phyloP scores from a whole-genome alignment of 805 yeast species.

The Lipomyces starkeyi region DNA sequence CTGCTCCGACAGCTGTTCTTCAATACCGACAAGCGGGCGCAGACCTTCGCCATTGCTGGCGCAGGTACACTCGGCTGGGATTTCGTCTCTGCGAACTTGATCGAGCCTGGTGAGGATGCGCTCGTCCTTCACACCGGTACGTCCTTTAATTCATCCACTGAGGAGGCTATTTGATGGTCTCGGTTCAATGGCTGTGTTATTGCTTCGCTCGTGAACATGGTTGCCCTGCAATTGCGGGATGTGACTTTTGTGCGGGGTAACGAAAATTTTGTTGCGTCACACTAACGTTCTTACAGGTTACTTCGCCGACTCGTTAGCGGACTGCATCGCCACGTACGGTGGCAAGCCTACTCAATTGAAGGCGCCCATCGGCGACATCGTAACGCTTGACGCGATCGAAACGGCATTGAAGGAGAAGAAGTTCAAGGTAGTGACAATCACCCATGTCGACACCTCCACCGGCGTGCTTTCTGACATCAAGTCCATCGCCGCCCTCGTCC shows the following conservation, averaged over 20 bases:
- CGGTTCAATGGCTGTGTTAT: background rate
- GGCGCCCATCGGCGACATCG: conserved; percentile 76
- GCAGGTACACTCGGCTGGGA: conserved; percentile 98
- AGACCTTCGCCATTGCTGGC: conserved; percentile 83
- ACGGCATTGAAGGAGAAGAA: conserved; percentile 56
- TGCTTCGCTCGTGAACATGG: background rate
- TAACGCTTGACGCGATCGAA: conserved; percentile 63
- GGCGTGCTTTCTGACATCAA: conserved; percentile 83
- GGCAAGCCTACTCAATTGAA: conserved; percentile 74
- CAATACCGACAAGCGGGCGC: conserved; percentile 68
- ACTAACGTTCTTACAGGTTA: conserved; percentile 17
- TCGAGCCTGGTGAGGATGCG: conserved; percentile 68
- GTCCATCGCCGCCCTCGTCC: conserved; percentile 64
- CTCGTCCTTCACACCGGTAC: conserved; percentile 89
- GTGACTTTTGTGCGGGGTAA: background rate
- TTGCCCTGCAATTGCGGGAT: background rate
- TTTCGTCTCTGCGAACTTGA: conserved; percentile 76
- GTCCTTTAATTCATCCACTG: conserved; percentile 20
- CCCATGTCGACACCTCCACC: conserved; percentile 96
- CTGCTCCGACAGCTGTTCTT: conserved; percentile 73
- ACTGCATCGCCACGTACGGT: conserved; percentile 72
- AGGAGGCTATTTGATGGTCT: background rate
- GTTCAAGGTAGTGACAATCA: conserved; percentile 77
- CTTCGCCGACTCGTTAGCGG: conserved; percentile 60
- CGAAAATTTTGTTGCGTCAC: background rate